Percentiles rank a stretch among this genome's conserved stretches.
phyloP scores from a whole-genome alignment of 78 protist genomes.

The Dictyostelium intermedium region DNA sequence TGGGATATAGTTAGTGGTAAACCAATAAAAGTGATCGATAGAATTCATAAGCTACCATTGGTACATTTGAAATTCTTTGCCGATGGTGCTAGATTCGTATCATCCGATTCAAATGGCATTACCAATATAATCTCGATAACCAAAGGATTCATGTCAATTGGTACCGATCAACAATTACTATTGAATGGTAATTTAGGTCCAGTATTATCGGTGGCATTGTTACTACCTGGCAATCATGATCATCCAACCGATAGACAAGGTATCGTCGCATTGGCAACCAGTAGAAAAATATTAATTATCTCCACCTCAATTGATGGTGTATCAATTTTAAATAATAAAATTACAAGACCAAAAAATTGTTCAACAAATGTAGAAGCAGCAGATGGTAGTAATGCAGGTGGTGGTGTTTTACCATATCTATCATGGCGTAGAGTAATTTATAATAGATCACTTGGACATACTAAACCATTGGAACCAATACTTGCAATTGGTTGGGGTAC shows the following conservation, averaged over 20 bases:
- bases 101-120: conserved; percentile 42
- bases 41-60: conserved; percentile 36
- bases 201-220: conserved; percentile 2
- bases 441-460: conserved; percentile 21
- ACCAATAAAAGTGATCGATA: conserved; percentile 59
- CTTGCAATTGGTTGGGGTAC: conserved; percentile 78
- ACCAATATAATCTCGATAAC: conserved; percentile 7
- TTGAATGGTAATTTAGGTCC: conserved; percentile 73
- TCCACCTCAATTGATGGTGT: conserved; percentile 58
- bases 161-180: conserved; percentile 58
- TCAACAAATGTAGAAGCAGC: not conserved
- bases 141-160: conserved; percentile 62
- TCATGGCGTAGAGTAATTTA: conserved; percentile 61
- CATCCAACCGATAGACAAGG: conserved; percentile 62
- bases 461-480: conserved; percentile 69
- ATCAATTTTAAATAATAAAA: conserved; percentile 49
- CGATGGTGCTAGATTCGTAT: conserved; percentile 42
- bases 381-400: no score
- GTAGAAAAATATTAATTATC: conserved; percentile 49
- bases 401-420: conserved; percentile 33
- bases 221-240: conserved; percentile 55
- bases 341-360: conserved; percentile 14
- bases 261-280: conserved; percentile 56
- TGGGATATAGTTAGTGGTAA: conserved; percentile 58
- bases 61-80: conserved; percentile 52